Base-by-base conservation (phyloP, 208 protist genomes). In the Crithidia expoeki region DNA sequence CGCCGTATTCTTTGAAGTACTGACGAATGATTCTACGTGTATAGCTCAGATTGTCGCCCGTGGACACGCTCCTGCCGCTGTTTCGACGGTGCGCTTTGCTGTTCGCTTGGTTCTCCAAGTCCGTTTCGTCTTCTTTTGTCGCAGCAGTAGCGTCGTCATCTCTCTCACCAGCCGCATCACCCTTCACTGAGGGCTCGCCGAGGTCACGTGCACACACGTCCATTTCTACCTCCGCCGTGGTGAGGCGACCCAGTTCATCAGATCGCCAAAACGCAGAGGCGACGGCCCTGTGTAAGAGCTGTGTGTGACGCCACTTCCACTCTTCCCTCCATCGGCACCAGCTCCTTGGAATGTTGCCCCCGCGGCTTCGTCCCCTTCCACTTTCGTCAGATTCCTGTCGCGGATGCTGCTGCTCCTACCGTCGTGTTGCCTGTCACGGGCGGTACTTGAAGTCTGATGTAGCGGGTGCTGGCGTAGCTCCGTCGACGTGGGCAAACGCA, bases 1-100 rank as follows among this genome's bases (percentile, higher is more conserved):
- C 82, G 23, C 86, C 86, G 70, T 80, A 49, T 5, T 82, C 84
- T 2, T 52, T 47, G 72, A 92, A 94, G 75, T 92, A 94, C 28
- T 72, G 40, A 42, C 59, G 63, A 28, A 94, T 70, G 25, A 61
- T 56, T 0, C 78, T 73, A 14, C 86, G 83, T 6, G 77, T 78
- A 56, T 86, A 74, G 14, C 75, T 71, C 28, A 94, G 68, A 66
- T 90, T 84, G 46, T 77, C 83, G 0, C 84, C 84, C 0, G 62
- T 19, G n/a, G 64, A 19, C 5, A 42, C 46, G 25, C 12, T 38
- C 27, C 44, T 49, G n/a, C 36, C n/a, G 27, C 32, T n/a, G n/a
- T n/a, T n/a, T n/a, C n/a, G n/a, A n/a, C n/a, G 33, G 7, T 1
- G n/a, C 7, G 17, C 10, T 19, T 4, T 21, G 3, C 27, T 21